Percentiles rank a stretch among this genome's conserved stretches.
Evolutionary conservation across 495 filamentous ascomycete species (phyloP).

Genomic region (Terfezia claveryi): DNA sequence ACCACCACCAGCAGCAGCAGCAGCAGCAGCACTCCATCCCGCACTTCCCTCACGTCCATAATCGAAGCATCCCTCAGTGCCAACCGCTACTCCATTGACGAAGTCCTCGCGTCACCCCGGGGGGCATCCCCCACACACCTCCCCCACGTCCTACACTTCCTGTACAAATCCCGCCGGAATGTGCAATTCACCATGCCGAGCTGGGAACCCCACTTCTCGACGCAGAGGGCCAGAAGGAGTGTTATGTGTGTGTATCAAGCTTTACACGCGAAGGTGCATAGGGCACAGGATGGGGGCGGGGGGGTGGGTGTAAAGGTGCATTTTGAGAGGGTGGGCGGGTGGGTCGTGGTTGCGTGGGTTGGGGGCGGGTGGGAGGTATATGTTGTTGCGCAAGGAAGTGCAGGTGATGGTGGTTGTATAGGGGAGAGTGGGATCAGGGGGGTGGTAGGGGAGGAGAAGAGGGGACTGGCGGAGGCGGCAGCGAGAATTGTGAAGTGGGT

Average conservation of each 20-base stretch:
- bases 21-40: no score
- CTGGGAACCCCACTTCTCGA: conserved; percentile 48
- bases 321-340: conserved; percentile 48
- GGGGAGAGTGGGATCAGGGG: conserved; percentile 7
- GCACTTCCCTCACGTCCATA: conserved; percentile 28
- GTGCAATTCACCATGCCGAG: conserved; percentile 89
- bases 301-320: conserved; percentile 61
- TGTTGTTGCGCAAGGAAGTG: conserved; percentile 39
- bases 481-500: conserved; percentile 79
- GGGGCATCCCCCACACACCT: conserved; percentile 27
- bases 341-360: conserved; percentile 67
- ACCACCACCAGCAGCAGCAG: no score
- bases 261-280: conserved; percentile 63
- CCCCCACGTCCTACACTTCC: conserved; percentile 48
- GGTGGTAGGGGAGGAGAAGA: conserved; percentile 42
- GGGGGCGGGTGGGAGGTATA: conserved; percentile 85
- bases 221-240: conserved; percentile 41
- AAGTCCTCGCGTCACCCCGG: conserved; percentile 42
- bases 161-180: conserved; percentile 82
- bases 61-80: conserved; percentile 49
- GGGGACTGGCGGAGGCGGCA: conserved; percentile 60
- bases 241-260: conserved; percentile 69
- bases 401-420: conserved; percentile 9
- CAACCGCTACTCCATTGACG: conserved; percentile 44
- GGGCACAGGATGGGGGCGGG: conserved; percentile 30